A percentile compares a stretch with the other conserved stretches of the same genome.
These are phyloP conservation scores for Crucibulum cyathiforme DNA, from an alignment of 1,284 basidiomycete species.

Conservation along the genomic window DNA sequence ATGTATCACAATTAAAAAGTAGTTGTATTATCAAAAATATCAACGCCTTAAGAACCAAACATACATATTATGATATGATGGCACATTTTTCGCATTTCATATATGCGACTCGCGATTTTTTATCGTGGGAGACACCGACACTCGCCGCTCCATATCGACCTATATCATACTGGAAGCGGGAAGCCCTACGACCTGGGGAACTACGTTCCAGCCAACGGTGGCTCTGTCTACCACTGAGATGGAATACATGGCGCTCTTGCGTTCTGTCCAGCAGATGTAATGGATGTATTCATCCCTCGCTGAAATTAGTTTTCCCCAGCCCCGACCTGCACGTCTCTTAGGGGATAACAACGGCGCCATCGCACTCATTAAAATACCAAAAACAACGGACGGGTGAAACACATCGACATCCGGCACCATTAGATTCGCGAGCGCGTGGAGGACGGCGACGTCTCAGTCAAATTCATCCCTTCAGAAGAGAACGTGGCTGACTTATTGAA, in stretches of 20 bases:
- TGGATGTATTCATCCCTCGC: constrained; percentile 38
- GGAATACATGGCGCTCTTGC: constrained; percentile 41
- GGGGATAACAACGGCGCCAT: constrained; percentile 47
- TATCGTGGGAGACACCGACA: constrained; percentile 26
- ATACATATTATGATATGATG: too few species aligned
- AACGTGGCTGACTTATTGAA: constrained; percentile 50
- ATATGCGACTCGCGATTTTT: too few species aligned
- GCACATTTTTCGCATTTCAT: too few species aligned
- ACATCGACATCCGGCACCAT: constrained; percentile 50
- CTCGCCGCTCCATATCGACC: constrained; percentile 33
- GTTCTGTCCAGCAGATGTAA: constrained; percentile 31
- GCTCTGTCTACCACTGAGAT: constrained; percentile 29
- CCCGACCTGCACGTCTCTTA: constrained; percentile 25
- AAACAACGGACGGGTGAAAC: constrained; percentile 40
- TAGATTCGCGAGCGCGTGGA: constrained; percentile 42
- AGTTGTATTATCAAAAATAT: too few species aligned
- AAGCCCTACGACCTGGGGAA: constrained; percentile 36
- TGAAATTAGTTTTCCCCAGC: constrained; percentile 26
- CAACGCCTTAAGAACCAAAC: too few species aligned
- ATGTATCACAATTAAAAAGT: too few species aligned
- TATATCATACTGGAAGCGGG: constrained; percentile 36
- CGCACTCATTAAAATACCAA: constrained; percentile 38
- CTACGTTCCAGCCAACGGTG: constrained; percentile 13
- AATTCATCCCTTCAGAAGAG: constrained; percentile 31
- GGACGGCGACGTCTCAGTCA: constrained; percentile 29